A percentile compares a stretch with the other conserved stretches of the same genome.
These are phyloP conservation scores for Atkinsonella texensis DNA, from an alignment of 2,329 filamentous ascomycete genomes.

Conservation along the genomic window DNA sequence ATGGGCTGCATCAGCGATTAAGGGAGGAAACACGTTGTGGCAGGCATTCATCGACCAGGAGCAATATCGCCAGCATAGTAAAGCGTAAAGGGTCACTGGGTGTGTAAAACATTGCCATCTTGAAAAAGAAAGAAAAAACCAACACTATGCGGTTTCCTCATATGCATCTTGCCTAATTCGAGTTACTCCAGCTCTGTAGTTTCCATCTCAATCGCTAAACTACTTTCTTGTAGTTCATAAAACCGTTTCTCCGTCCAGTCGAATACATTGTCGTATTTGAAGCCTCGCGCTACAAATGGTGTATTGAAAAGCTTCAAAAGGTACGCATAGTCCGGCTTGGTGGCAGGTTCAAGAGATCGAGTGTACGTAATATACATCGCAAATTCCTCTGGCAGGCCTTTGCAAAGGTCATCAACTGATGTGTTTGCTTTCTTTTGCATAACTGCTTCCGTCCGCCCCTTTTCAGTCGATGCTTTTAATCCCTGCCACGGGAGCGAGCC, in stretches of 20 bases:
- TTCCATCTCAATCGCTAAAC: too few relatives aligned
- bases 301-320: conserved; percentile 66
- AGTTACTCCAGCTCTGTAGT: too few relatives aligned
- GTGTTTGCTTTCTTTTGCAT: conserved; percentile 27
- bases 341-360: conserved; percentile 58
- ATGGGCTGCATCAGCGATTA: too few relatives aligned
- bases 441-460: conserved; percentile 44
- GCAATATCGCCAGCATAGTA: too few relatives aligned
- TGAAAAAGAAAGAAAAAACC: too few relatives aligned
- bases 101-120: too few relatives aligned
- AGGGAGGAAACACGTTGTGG: too few relatives aligned
- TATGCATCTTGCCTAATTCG: too few relatives aligned
- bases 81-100: too few relatives aligned
- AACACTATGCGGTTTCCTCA: too few relatives aligned
- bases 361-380: conserved; percentile 68
- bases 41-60: too few relatives aligned
- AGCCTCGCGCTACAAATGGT: conserved; percentile 58
- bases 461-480: conserved; percentile 25
- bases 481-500: conserved; percentile 2
- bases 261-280: conserved; percentile 68
- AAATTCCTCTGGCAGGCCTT: conserved; percentile 64
- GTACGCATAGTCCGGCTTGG: conserved; percentile 67
- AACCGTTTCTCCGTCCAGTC: conserved; percentile 48
- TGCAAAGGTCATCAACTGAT: conserved; percentile 58
- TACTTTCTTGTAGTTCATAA: conserved; percentile 5